These are phyloP conservation scores for Panicum virgatum DNA, from an alignment of 202 grass and related monocot genomes.

Conservation along the genomic window DNA sequence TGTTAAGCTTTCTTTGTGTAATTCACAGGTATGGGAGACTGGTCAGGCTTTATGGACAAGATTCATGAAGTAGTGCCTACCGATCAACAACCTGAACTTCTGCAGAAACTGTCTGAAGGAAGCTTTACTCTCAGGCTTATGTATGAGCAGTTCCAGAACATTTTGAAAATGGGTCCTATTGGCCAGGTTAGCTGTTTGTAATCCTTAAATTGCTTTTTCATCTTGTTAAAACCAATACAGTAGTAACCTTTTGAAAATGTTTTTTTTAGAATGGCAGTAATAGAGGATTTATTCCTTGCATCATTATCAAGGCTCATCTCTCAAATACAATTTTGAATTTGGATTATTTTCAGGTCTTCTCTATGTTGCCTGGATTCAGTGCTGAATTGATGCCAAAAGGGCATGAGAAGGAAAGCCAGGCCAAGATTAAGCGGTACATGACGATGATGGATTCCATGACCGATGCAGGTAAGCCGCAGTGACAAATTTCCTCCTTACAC, in stretches of 20 bases:
- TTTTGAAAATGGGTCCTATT: slow-evolving; percentile 94
- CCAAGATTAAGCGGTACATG: slow-evolving; percentile 98
- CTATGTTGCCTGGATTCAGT: slow-evolving; percentile 92
- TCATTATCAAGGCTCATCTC: neutral
- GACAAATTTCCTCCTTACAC: neutral
- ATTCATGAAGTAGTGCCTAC: slow-evolving; percentile 84
- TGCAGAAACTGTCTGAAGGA: slow-evolving; percentile 90
- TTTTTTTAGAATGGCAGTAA: neutral
- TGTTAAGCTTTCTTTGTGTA: slow-evolving; percentile 11
- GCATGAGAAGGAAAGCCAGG: slow-evolving; percentile 90
- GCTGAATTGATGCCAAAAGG: slow-evolving; percentile 92
- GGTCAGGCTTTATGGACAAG: slow-evolving; percentile 92
- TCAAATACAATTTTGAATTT: neutral
- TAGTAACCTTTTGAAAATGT: neutral
- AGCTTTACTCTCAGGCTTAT: slow-evolving; percentile 89
- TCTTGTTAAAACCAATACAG: slow-evolving; percentile 8
- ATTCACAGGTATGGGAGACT: slow-evolving; percentile 77
- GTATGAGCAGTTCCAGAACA: slow-evolving; percentile 92
- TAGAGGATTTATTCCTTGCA: neutral
- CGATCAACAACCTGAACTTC: slow-evolving; percentile 88
- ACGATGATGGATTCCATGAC: slow-evolving; percentile 99
- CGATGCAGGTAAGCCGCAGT: slow-evolving; percentile 55
- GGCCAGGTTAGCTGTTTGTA: slow-evolving; percentile 61
- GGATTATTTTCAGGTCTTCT: slow-evolving; percentile 67
- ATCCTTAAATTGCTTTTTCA: slow-evolving; percentile 15